A percentile compares a stretch with the other conserved stretches of the same genome.
These are phyloP conservation scores for Nematodospora anomalae DNA, from an alignment of 1,139 yeast species.

Conservation along the genomic window DNA sequence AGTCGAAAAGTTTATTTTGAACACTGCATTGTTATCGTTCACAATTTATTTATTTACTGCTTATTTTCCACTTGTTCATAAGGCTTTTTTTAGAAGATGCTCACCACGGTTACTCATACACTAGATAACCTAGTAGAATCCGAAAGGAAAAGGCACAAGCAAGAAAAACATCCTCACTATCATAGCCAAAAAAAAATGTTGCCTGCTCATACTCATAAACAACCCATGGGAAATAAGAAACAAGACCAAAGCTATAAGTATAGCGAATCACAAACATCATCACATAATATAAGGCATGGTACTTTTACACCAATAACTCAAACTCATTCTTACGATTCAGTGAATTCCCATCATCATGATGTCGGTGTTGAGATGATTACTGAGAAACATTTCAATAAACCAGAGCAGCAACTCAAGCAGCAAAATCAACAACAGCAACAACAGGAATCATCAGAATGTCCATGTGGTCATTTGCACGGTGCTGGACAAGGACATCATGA, in stretches of 20 bases:
- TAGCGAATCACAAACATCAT: conserved; percentile 1
- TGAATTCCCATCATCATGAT: conserved; percentile 1
- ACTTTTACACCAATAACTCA: conserved; percentile 16
- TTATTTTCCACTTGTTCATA: no score
- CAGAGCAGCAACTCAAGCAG: background rate
- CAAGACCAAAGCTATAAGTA: background rate
- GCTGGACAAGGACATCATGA: conserved; percentile 32
- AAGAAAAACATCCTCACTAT: conserved; percentile 3
- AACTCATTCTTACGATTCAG: conserved; percentile 11
- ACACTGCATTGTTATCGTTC: no score
- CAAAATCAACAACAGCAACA: conserved; percentile 1
- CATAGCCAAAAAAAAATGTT: conserved; percentile 2
- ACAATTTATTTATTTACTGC: no score
- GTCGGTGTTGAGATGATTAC: conserved; percentile 12
- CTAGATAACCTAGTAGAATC: conserved; percentile 9
- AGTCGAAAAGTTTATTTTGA: no score
- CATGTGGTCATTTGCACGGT: conserved; percentile 40
- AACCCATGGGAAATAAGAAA: background rate
- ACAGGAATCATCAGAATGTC: conserved; percentile 20
- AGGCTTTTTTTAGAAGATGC: no score
- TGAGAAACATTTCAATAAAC: conserved; percentile 10
- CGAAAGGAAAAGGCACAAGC: conserved; percentile 9
- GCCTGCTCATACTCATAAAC: background rate
- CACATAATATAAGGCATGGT: conserved; percentile 12
- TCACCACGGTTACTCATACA: conserved; percentile 5